Evolutionary conservation across 2,329 filamentous ascomycete species (phyloP), one percentile per base, ranked within the genome.

Genomic region (Decorospora gaudefroyi): DNA sequence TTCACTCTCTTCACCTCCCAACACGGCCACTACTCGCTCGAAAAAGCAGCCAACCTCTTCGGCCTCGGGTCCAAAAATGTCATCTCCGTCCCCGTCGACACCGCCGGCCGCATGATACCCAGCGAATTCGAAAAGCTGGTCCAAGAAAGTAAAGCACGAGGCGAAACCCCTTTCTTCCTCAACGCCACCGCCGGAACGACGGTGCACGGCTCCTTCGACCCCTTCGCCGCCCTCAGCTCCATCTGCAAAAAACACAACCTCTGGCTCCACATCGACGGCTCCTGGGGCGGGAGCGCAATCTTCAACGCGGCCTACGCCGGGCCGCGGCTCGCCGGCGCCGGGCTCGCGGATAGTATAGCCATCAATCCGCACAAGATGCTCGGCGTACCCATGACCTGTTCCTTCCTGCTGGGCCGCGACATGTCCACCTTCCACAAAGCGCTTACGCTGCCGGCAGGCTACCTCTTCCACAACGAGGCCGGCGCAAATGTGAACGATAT

Each of bases 311-410:
- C 84, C 0, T 61, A 77, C n/a, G 54, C 87, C 29, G 75, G 74
- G 31, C 59, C 73, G 40, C 88, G 90, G 64, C 74, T 97, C 7
- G 69, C 74, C 1, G 92, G 92, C 10, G 76, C 80, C 2, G 78
- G 90, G 30, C 78, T 86, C 27, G 93, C 91, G 7, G 81, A 96
- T 70, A 89, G 84, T 10, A 76, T 97, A 26, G 89, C 90, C 2
- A 81, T 96, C 41, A 97, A 95, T 70, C 91, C 93, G 44, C 93
- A 99, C 74, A 97, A 97, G 74, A 97, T 97, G 93, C 81, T 97
- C 65, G 89, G 89, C 46, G 88, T 90, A 2, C 92, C 93, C 0
- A 75, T 95, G 27, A 96, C 91, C 0, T 97, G 91, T 73, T 91
- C 87, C 0, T 96, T 95, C 74, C 79, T 99, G 4, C 79, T 99